A percentile compares a stretch with the other conserved stretches of the same genome.
Evolutionary conservation across 805 yeast genomes (phyloP).

Genomic region (Komagataella ulmi): DNA sequence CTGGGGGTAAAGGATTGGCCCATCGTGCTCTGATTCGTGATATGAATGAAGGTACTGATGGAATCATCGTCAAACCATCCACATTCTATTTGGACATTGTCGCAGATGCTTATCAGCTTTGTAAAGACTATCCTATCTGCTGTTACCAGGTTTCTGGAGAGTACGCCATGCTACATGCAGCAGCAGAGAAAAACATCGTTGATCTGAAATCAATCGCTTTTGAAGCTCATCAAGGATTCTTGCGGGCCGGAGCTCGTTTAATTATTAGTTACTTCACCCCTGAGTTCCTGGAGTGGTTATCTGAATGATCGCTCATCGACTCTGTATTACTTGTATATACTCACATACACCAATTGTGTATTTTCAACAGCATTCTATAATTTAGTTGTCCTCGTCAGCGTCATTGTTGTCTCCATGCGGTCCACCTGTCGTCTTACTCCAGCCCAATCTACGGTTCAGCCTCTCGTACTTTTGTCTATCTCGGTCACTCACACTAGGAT

Average conservation of each 20-base stretch:
- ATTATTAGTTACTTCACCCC: conserved; percentile 92
- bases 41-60: conserved; percentile 88
- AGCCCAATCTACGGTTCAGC: conserved; percentile 62
- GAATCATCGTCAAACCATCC: conserved; percentile 89
- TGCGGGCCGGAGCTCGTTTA: conserved; percentile 92
- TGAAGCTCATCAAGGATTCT: conserved; percentile 82
- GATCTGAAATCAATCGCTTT: conserved; percentile 71
- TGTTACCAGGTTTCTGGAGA: conserved; percentile 97
- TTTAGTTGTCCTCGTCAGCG: not conserved
- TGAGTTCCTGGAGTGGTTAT: conserved; percentile 88
- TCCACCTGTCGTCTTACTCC: conserved; percentile 28
- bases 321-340: not conserved
- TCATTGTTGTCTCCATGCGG: not conserved
- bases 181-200: conserved; percentile 88
- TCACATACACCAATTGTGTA: not conserved
- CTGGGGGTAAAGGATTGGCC: conserved; percentile 88
- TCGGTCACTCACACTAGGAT: conserved; percentile 82
- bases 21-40: conserved; percentile 84
- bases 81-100: conserved; percentile 89
- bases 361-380: not conserved
- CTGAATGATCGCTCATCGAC: conserved; percentile 11
- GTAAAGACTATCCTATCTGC: conserved; percentile 78
- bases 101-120: conserved; percentile 73
- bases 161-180: conserved; percentile 96
- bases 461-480: conserved; percentile 70